Conservation (phyloP, 2,329 filamentous ascomycete species). For the Pezicula radicicola region DNA sequence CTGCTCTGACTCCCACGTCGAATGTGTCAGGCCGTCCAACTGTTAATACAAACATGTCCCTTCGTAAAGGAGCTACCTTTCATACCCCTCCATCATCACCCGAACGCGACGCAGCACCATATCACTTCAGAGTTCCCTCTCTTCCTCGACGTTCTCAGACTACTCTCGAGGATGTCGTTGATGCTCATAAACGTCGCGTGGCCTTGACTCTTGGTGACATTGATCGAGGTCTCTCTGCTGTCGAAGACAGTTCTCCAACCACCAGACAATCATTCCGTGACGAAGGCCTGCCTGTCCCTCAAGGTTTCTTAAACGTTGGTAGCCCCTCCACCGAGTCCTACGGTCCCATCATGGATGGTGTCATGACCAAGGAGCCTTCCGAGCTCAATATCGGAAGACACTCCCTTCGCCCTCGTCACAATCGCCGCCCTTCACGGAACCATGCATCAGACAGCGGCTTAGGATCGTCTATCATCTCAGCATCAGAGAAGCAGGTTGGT, state of each 20-base stretch:
- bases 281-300: constrained; percentile 57
- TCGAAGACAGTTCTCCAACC: constrained; percentile 32
- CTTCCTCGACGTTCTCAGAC: constrained; percentile 66
- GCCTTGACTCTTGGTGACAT: constrained; percentile 64
- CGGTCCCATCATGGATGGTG: constrained; percentile 28
- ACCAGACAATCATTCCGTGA: constrained; percentile 45
- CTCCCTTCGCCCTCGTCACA: constrained; percentile 48
- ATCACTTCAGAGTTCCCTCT: constrained; percentile 34
- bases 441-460: constrained; percentile 86
- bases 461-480: constrained; percentile 74
- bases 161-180: constrained; percentile 67
- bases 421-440: constrained; percentile 55
- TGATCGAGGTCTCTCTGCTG: constrained; percentile 56
- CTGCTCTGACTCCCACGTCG: constrained; percentile 41
- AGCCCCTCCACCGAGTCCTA: constrained; percentile 34
- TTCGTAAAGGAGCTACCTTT: constrained; percentile 70
- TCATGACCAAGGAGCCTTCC: constrained; percentile 39
- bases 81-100: constrained; percentile 39
- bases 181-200: constrained; percentile 66
- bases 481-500: constrained; percentile 46
- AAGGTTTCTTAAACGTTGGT: constrained; percentile 54
- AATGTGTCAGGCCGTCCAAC: constrained; percentile 38
- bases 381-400: constrained; percentile 42
- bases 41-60: constrained; percentile 53
- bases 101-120: constrained; percentile 33